Evolutionary conservation across 495 filamentous ascomycete genomes (phyloP).

Genomic region (Lichina pygmaea): DNA sequence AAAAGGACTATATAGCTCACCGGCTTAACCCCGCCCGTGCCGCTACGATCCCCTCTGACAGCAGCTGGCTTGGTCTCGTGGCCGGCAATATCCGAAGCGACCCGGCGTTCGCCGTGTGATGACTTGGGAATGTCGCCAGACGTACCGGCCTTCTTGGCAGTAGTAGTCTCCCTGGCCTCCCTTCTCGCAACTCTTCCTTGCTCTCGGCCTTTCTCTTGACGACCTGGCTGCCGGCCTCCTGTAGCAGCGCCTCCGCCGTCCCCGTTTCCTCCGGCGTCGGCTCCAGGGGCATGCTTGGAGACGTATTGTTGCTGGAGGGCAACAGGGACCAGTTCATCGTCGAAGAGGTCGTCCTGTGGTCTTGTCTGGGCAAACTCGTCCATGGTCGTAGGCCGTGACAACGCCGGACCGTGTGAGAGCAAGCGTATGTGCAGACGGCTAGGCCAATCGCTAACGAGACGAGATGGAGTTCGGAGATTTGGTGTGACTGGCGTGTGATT

Average conservation of each 20-base stretch:
- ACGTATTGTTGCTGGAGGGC: background rate
- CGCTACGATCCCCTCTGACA: constrained; percentile 39
- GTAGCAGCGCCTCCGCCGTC: too few species aligned
- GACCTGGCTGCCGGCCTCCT: constrained; percentile 6
- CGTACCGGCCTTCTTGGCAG: background rate
- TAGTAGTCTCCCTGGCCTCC: background rate
- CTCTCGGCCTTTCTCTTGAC: constrained; percentile 9
- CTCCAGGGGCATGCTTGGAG: too few species aligned
- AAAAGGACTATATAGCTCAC: constrained; percentile 1
- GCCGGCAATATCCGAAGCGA: background rate
- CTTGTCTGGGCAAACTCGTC: constrained; percentile 38
- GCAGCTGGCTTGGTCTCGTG: constrained; percentile 12
- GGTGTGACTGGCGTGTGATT: too few species aligned
- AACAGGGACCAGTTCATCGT: constrained; percentile 44
- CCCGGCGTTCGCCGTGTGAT: background rate
- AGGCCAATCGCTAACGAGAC: too few species aligned
- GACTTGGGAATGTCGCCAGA: background rate
- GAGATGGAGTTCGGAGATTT: too few species aligned
- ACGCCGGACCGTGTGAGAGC: too few species aligned
- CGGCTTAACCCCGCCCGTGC: constrained; percentile 35
- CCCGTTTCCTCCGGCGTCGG: too few species aligned
- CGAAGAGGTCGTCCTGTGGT: constrained; percentile 38
- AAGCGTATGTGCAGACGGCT: too few species aligned
- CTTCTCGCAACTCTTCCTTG: constrained; percentile 1
- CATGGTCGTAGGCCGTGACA: background rate